Evolutionary conservation across 192 early-diverging fungal species (phyloP).

Genomic region (Oehlia diaphana): DNA sequence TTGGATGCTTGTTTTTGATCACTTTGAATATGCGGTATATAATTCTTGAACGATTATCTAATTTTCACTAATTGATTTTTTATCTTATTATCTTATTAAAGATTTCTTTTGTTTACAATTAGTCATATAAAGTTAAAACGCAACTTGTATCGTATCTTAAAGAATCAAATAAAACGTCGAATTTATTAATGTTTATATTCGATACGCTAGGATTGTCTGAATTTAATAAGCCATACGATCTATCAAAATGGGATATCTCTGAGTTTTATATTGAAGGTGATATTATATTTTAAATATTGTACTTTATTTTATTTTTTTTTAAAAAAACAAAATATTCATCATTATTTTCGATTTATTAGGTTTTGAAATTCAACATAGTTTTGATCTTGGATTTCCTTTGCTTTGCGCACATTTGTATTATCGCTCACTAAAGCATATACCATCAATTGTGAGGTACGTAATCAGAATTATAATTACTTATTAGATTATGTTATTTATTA

Average conservation of each 20-base stretch:
- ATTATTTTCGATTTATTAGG: conserved; percentile 23
- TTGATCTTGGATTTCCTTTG: conserved; percentile 59
- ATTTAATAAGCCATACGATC: conserved; percentile 55
- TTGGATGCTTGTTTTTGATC: conserved; percentile 75
- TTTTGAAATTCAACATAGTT: conserved; percentile 41
- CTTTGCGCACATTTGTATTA: conserved; percentile 78
- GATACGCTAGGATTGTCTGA: conserved; percentile 58
- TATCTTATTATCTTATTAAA: background rate
- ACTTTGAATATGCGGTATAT: conserved; percentile 76
- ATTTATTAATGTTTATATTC: conserved; percentile 65
- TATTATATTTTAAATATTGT: conserved; percentile 20
- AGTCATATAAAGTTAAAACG: conserved; percentile 67
- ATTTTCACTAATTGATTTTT: background rate
- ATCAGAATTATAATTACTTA: background rate
- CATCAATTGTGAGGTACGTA: conserved; percentile 62
- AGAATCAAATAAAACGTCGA: conserved; percentile 45
- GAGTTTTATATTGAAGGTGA: conserved; percentile 64
- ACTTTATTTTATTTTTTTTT: background rate
- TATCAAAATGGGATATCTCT: conserved; percentile 67
- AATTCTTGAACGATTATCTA: background rate
- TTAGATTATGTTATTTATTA: background rate
- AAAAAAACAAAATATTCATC: background rate
- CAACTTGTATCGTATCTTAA: conserved; percentile 59
- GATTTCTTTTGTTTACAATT: conserved; percentile 7
- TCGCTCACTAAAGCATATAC: conserved; percentile 56